Base-by-base conservation (phyloP, 2,329 filamentous ascomycete species). In the Rasamsonia emersonii region DNA sequence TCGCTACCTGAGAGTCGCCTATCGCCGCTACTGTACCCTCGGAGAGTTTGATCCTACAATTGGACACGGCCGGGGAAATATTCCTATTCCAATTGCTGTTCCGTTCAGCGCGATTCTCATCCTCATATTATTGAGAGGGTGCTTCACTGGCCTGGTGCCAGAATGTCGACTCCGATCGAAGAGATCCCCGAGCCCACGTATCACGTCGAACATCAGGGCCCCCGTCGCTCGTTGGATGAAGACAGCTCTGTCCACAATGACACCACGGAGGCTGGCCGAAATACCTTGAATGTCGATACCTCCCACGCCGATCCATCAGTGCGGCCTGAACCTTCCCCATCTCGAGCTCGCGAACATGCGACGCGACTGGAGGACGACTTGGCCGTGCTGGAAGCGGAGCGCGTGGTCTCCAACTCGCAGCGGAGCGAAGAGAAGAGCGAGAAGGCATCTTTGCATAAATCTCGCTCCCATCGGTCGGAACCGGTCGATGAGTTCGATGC, bases 401-500 rank as follows among this genome's bases (percentile, higher is more conserved):
- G 73, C 8, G 66, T 77, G 33, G 67, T 73, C 1, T 71, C 70
- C 3, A 66, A 36, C 40, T 59, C 40, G 38, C 59, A 46, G 40
- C 59, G 52, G 5, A 40, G 38, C 5, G 46, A 49, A n/a, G 51
- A 51, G 6, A 50, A 57, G 8, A 46, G 53, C 2, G 56, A 48
- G 5, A 58, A 59, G 14, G 54, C 53, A 4, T 71, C 71, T 2
- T 59, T 75, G 23, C 59, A 62, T 36, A 64, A 65, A 9, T 65
- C 69, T 3, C 63, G 73, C 28, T 75, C 71, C 4, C 65, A 67
- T 24, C 59, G 65, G 7, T 49, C 67, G 1, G 74, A 79, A 13
- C 67, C 69, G 2, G 58, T 79, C 3, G 78, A 82, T 47, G 77
- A 82, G 33, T 80, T 81, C 43, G 77, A 80, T 41, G 65, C 70